Evolutionary conservation across 352 stramenopile genomes (phyloP).

Genomic region (Phytopythium delawarense): DNA sequence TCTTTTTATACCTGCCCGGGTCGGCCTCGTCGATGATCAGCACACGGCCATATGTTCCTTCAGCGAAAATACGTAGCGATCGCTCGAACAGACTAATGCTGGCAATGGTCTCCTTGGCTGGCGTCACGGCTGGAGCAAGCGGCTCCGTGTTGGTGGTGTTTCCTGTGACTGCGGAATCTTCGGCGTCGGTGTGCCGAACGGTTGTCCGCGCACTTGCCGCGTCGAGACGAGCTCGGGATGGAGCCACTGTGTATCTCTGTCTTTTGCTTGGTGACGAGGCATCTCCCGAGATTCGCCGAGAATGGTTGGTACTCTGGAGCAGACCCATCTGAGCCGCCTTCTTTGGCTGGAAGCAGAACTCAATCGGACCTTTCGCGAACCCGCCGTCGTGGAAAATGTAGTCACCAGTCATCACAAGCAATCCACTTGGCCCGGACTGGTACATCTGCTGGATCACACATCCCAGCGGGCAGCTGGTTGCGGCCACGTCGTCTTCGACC

Average conservation of each 20-base stretch:
- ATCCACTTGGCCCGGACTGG: slow-evolving; percentile 20
- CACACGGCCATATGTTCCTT: slow-evolving; percentile 13
- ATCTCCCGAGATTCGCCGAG: not conserved
- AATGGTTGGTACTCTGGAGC: slow-evolving; percentile 7
- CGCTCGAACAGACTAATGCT: slow-evolving; percentile 32
- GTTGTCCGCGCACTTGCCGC: not conserved
- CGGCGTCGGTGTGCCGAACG: not conserved
- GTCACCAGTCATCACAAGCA: slow-evolving; percentile 22
- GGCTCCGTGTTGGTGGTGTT: not conserved
- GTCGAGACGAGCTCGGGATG: not conserved
- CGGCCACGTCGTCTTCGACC: slow-evolving; percentile 6
- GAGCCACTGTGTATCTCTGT: not conserved
- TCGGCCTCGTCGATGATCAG: slow-evolving; percentile 25
- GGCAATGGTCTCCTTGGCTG: not conserved
- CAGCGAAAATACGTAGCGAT: slow-evolving; percentile 9
- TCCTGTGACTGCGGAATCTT: not conserved
- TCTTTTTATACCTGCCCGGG: slow-evolving; percentile 14
- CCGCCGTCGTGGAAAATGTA: slow-evolving; percentile 29
- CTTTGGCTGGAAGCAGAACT: slow-evolving; percentile 23
- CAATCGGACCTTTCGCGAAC: slow-evolving; percentile 15
- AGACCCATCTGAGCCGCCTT: slow-evolving; percentile 20
- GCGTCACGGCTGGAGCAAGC: not conserved
- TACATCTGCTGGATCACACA: slow-evolving; percentile 29
- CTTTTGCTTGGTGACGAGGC: not conserved
- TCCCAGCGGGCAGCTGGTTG: slow-evolving; percentile 21